Evolutionary conservation across 208 protist species (phyloP).

Genomic region (Trypanosoma theileri): DNA sequence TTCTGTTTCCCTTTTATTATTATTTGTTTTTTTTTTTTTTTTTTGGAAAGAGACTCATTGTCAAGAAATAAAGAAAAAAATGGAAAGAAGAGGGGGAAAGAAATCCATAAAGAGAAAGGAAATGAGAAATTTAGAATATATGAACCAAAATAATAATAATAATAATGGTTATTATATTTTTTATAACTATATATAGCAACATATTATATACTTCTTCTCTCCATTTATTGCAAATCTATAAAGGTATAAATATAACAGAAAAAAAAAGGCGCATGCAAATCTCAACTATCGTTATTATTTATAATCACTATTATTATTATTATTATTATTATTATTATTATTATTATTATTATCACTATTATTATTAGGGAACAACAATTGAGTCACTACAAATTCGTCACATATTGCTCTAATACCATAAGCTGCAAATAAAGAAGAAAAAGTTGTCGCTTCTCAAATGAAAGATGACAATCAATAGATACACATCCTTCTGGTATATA

Average conservation of each 20-base stretch:
- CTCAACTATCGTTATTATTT: too few relatives aligned
- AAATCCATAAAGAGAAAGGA: too few relatives aligned
- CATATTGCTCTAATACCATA: slow-evolving; percentile 40
- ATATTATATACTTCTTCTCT: too few relatives aligned
- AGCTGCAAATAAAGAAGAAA: slow-evolving; percentile 48
- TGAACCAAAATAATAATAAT: too few relatives aligned
- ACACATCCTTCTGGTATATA: slow-evolving; percentile 32
- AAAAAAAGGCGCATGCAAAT: too few relatives aligned
- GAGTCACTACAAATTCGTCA: slow-evolving; percentile 1
- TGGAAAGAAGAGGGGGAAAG: too few relatives aligned
- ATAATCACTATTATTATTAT: background rate
- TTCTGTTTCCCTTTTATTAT: background rate
- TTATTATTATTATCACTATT: background rate
- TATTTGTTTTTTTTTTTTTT: background rate
- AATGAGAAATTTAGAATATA: background rate
- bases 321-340: background rate
- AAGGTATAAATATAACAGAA: too few relatives aligned
- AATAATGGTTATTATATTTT: too few relatives aligned
- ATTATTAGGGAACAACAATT: background rate
- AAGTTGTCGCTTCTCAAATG: slow-evolving; percentile 67
- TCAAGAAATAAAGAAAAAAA: background rate
- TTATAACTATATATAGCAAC: too few relatives aligned
- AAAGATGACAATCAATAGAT: slow-evolving; percentile 65
- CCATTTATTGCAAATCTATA: too few relatives aligned
- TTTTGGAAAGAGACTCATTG: background rate